These are phyloP conservation scores for Globisporangium parvum DNA, from an alignment of 352 stramenopile species.

Conservation along the genomic window DNA sequence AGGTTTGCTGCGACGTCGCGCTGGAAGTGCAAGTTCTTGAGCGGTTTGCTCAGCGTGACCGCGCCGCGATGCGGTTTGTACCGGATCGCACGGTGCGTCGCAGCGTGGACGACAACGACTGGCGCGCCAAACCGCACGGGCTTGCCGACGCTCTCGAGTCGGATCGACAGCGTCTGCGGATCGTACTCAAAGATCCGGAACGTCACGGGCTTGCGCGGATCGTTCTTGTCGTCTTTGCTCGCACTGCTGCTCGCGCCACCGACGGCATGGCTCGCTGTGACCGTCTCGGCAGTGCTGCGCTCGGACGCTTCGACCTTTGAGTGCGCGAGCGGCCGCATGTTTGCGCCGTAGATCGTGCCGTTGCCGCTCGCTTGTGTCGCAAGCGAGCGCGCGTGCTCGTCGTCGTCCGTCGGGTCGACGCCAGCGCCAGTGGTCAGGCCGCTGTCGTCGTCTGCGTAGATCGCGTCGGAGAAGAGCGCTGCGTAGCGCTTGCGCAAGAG, in stretches of 20 bases:
- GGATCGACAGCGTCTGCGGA: constrained; percentile 35
- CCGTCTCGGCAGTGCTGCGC: constrained; percentile 2
- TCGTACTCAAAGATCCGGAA: constrained; percentile 75
- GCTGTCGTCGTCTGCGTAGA: constrained; percentile 45
- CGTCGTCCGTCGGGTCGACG: neutral
- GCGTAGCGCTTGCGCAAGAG: constrained; percentile 71
- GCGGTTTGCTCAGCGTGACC: constrained; percentile 62
- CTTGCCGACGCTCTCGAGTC: constrained; percentile 41
- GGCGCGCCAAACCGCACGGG: constrained; percentile 51
- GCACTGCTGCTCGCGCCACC: neutral
- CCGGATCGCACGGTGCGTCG: constrained; percentile 50
- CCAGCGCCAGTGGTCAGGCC: neutral
- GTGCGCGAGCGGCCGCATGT: constrained; percentile 1
- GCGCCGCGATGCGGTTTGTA: constrained; percentile 54
- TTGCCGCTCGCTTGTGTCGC: constrained; percentile 7
- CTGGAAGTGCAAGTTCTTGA: constrained; percentile 61
- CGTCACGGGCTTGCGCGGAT: constrained; percentile 33
- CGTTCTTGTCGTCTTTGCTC: constrained; percentile 1
- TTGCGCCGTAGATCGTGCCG: constrained; percentile 11
- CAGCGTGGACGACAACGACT: constrained; percentile 56
- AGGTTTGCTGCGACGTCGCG: constrained; percentile 43
- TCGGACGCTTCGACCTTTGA: constrained; percentile 15
- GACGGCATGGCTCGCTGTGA: constrained; percentile 1
- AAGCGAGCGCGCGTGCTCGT: constrained; percentile 9
- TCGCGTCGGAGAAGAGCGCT: constrained; percentile 49